Evolutionary conservation across 208 protist genomes (phyloP), one percentile per base, ranked within the genome.

Genomic region (Phytomonas francai): DNA sequence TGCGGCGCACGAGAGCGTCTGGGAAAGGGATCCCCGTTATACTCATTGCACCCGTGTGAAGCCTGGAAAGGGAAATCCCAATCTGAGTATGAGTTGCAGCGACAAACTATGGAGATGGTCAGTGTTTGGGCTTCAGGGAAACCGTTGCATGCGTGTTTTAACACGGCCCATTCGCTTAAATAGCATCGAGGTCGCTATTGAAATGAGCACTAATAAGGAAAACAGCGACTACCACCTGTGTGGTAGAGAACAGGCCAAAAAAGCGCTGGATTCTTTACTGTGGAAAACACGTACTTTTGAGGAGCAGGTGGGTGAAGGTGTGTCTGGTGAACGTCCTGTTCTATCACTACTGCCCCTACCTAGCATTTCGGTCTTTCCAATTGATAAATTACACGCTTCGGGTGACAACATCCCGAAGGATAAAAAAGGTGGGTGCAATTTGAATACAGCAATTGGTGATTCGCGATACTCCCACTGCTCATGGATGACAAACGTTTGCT

Each of bases 31-130:
- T 25, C 67, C 58, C 12, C 16, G n/a, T 25, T 65, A 76, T 27
- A 33, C 57, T 14, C 27, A 34, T 12, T 74, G 67, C 54, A 70
- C 59, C 0, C 84, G 89, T n/a, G 78, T 95, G 33, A 97, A 97
- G 72, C 92, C 92, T 27, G 92, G 92, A 25, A 81, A 84, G 30
- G 92, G 92, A 0, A 70, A 67, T 7, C 73, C 81, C 27, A 94
- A 87, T 65, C 70, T 94, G 51, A 83, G 75, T 65, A 96, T 97
- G 92, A 94, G 87, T 25, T 97, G 92, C 77, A 88, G 79, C 0
- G 92, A 97, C 72, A 97, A 97, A 64, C 69, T 97, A 30, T 85
- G 85, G 74, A 78, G 83, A 39, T 97, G 92, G 90, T 70, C 63
- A 58, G 67, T 72, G 49, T 34, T 86, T 33, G 92, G 92, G 27